Percentiles rank a stretch among this genome's conserved stretches.
These are phyloP conservation scores for Xanthoceras sorbifolium DNA, from an alignment of 345 rosid species.

Conservation along the genomic window DNA sequence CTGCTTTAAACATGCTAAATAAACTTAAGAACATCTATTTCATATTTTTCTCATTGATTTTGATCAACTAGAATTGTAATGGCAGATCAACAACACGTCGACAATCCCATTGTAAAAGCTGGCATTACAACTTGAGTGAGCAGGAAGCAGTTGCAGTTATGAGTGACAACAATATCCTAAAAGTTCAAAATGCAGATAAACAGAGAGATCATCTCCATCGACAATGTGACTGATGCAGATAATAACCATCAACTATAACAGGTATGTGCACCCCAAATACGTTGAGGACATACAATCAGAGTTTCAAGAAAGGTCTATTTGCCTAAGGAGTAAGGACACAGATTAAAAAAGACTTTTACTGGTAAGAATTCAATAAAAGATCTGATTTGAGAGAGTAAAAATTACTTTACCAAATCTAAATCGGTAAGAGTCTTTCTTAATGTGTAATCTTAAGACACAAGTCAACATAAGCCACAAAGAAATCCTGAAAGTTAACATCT, in stretches of 20 bases:
- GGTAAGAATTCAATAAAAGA: background rate
- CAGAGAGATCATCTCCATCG: background rate
- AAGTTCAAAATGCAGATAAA: background rate
- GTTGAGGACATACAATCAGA: background rate
- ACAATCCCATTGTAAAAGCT: slow-evolving; percentile 5
- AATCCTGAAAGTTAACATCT: background rate
- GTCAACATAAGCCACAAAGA: too few species aligned
- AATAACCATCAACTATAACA: background rate
- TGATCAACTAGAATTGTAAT: slow-evolving; percentile 8
- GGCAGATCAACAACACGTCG: background rate
- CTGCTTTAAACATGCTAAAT: background rate
- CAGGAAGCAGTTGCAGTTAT: background rate
- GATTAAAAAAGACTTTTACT: background rate
- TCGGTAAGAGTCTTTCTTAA: background rate
- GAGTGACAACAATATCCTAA: background rate
- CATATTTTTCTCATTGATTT: background rate
- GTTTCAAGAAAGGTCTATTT: background rate
- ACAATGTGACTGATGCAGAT: background rate
- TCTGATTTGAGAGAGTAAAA: background rate
- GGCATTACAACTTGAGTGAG: slow-evolving; percentile 5
- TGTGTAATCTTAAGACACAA: background rate
- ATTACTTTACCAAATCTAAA: background rate
- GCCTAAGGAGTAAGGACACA: background rate
- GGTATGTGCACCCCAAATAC: background rate
- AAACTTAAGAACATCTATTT: background rate